Base-by-base conservation (phyloP, 352 stramenopile species). In the Pythium phragmitis region DNA sequence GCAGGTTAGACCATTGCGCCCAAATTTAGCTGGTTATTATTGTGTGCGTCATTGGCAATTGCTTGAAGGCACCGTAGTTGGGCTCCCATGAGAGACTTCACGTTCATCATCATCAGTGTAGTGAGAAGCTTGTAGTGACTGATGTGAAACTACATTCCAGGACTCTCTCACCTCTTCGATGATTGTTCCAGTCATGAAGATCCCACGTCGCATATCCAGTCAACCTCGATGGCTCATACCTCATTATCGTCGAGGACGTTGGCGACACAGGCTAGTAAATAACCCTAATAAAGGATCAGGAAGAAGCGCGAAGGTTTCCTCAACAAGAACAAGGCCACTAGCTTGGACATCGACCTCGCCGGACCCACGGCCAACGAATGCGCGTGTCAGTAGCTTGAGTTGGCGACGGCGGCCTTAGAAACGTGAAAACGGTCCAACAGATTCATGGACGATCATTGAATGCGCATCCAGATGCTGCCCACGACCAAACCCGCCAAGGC, bases 221-320 rank as follows among this genome's bases (percentile, higher is more conserved):
- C 26, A 68, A 85, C 45, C 65, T 85, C 26, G 74, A 46, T 0
- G 75, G 74, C 0, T 66, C 73, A 4, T 83, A 87, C 69, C 60
- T 87, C 26, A 75, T 85, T 43, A 82, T 87, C 23, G 74, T 85
- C 52, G 69, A 69, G 64, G 70, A 79, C 13, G 52, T 45, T 12
- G 69, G 65, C 3, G 70, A 67, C n/a, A 71, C 70, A 19, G 80
- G 80, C 26, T 85, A 88, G 73, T 88, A 76, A 76, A 81, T 81
- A 26, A 82, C 79, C 1, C 76, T 84, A 3, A 85, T 74, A 70
- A 88, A 85, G 53, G 75, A 76, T 34, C 51, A 76, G 17, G 73
- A 41, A 58, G 73, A 39, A 77, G 82, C 52, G 76, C 79, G 43
- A 76, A 80, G 54, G 75, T 82, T 76, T 85, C 64, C 84, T 88